Conservation (phyloP, 495 filamentous ascomycete genomes). For the Oleoguttula mirabilis region DNA sequence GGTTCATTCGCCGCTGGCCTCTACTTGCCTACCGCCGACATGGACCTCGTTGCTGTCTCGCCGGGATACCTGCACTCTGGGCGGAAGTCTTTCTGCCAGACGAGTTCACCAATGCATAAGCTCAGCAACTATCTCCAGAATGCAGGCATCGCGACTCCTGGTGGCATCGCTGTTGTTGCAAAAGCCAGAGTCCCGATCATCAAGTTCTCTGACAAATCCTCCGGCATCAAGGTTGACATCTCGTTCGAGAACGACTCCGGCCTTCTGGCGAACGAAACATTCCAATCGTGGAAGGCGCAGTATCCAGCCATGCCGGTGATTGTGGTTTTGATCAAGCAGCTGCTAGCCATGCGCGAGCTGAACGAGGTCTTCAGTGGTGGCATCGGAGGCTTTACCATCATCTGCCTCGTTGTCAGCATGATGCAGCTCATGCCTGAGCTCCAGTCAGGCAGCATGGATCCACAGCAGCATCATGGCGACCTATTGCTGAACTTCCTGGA, state of each 20-base stretch:
- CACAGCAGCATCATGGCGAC: conserved; percentile 57
- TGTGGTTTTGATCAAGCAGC: conserved; percentile 81
- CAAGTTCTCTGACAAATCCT: conserved; percentile 67
- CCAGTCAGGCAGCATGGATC: conserved; percentile 42
- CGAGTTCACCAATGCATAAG: conserved; percentile 31
- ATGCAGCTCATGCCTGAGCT: conserved; percentile 64
- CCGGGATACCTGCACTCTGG: conserved; percentile 39
- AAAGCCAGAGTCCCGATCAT: conserved; percentile 82
- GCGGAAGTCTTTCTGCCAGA: conserved; percentile 34
- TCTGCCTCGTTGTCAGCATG: conserved; percentile 80
- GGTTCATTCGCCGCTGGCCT: conserved; percentile 85
- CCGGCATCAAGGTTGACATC: conserved; percentile 69
- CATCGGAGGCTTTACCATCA: conserved; percentile 87
- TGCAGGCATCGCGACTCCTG: conserved; percentile 36
- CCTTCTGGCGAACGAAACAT: conserved; percentile 63
- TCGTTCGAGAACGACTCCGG: conserved; percentile 90
- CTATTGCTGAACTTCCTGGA: conserved; percentile 76
- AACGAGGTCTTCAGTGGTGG: conserved; percentile 87
- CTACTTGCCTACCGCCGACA: conserved; percentile 83
- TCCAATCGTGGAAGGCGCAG: conserved; percentile 59
- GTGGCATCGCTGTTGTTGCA: conserved; percentile 50
- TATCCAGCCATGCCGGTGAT: conserved; percentile 76
- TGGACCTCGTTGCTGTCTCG: conserved; percentile 83
- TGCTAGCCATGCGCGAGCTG: conserved; percentile 71
- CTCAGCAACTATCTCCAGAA: conserved; percentile 42